Conservation (phyloP, 768 basidiomycete species). For the Symmetrospora coprosmae region DNA sequence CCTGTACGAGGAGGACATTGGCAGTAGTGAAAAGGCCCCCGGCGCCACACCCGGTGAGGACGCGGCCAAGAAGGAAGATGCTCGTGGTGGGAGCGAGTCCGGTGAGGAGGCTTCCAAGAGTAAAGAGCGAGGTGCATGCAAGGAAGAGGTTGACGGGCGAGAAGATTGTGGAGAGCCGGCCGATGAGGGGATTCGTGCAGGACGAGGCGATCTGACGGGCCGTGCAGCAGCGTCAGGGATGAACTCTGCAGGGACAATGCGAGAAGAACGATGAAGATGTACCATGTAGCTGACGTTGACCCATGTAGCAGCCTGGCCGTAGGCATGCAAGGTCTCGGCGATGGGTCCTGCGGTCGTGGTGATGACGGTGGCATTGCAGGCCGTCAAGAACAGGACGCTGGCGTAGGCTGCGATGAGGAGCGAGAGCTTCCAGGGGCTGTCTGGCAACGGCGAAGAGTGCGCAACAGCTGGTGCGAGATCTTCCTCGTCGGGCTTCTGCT, state of each 20-base stretch:
- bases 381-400: constrained; percentile 2
- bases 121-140: not conserved
- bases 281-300: constrained; percentile 16
- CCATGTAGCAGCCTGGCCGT: constrained; percentile 18
- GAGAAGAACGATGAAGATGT: not conserved
- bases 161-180: constrained; percentile 16
- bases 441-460: not conserved
- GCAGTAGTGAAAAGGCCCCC: constrained; percentile 8
- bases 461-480: no score
- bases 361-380: not conserved
- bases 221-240: no score
- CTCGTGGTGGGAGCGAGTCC: not conserved
- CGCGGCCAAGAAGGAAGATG: constrained; percentile 6
- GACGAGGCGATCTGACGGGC: constrained; percentile 11
- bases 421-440: not conserved
- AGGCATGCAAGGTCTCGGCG: constrained; percentile 1
- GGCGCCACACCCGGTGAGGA: not conserved
- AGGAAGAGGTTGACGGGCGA: not conserved
- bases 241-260: not conserved
- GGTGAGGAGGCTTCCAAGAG: not conserved
- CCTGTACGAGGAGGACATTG: constrained; percentile 3
- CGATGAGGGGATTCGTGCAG: constrained; percentile 13
- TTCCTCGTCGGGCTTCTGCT: no score
- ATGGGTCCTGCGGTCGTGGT: not conserved
- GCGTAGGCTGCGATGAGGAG: not conserved